A percentile compares a stretch with the other conserved stretches of the same genome.
Conservation (phyloP, 441 rosid species). For the Populus hybrid region DNA sequence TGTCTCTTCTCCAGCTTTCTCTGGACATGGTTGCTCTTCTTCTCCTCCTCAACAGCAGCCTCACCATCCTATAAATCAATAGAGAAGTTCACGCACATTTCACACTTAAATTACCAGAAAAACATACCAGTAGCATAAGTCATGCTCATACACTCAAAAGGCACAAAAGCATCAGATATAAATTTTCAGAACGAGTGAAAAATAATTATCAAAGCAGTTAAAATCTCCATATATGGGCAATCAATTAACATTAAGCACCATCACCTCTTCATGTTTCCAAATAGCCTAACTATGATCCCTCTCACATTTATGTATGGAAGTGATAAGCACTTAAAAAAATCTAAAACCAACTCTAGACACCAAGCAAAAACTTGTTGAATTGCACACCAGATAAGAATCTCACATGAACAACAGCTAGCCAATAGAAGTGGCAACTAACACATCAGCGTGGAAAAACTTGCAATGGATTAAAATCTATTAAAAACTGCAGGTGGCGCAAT, state of each 20-base stretch:
- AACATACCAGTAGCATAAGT: not conserved
- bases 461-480: not conserved
- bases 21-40: conserved; percentile 51
- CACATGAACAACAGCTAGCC: not conserved
- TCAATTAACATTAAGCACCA: not conserved
- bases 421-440: not conserved
- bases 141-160: not conserved
- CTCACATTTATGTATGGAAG: not conserved
- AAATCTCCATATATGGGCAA: not conserved
- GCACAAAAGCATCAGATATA: not conserved
- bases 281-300: no score
- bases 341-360: not conserved
- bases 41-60: conserved; percentile 42
- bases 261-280: no score
- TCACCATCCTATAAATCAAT: conserved; percentile 44
- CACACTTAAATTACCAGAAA: not conserved
- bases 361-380: not conserved
- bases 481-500: not conserved
- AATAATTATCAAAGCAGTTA: not conserved
- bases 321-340: not conserved
- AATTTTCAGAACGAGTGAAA: not conserved
- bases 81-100: not conserved
- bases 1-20: conserved; percentile 43
- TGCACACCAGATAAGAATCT: not conserved
- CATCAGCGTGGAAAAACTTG: not conserved